Evolutionary conservation across 495 filamentous ascomycete species (phyloP).

Genomic region (Neurospora sp.): DNA sequence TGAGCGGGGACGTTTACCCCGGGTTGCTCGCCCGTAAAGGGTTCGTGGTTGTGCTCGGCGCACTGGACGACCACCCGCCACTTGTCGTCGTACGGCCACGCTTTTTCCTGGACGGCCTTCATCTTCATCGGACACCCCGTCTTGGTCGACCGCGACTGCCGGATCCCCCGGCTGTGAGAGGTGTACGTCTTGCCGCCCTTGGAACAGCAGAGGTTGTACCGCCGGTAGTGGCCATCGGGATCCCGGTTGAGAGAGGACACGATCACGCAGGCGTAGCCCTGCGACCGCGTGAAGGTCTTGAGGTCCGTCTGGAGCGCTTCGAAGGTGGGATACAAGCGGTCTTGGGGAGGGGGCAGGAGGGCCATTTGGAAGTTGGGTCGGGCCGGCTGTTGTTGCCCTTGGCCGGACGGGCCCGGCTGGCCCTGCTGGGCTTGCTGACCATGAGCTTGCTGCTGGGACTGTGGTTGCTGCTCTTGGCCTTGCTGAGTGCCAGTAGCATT

Average conservation of each 20-base stretch:
- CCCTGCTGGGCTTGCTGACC: not conserved
- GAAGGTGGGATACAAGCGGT: slow-evolving; percentile 23
- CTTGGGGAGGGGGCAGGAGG: slow-evolving; percentile 23
- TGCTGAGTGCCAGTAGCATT: slow-evolving; percentile 2
- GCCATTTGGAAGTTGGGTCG: slow-evolving; percentile 27
- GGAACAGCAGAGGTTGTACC: slow-evolving; percentile 28
- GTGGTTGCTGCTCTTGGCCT: slow-evolving; percentile 1
- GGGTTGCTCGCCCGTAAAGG: slow-evolving; percentile 22
- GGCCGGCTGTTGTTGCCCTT: not conserved
- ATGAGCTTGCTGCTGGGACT: not conserved
- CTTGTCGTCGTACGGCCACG: slow-evolving; percentile 27
- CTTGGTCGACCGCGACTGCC: slow-evolving; percentile 20
- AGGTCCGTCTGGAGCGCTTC: slow-evolving; percentile 16
- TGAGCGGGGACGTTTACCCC: slow-evolving; percentile 21
- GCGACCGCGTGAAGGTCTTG: slow-evolving; percentile 21
- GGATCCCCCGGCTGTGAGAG: slow-evolving; percentile 21
- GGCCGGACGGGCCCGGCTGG: not conserved
- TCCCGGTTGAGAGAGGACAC: slow-evolving; percentile 25
- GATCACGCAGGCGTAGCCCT: slow-evolving; percentile 26
- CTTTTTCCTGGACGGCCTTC: slow-evolving; percentile 26
- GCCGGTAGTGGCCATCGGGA: slow-evolving; percentile 21
- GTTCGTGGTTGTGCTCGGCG: slow-evolving; percentile 28
- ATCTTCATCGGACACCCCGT: slow-evolving; percentile 27
- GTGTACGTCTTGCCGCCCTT: slow-evolving; percentile 28
- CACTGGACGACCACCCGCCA: slow-evolving; percentile 26